phyloP scores from a whole-genome alignment of 257 asterid species.

The Penstemon davidsonii region DNA sequence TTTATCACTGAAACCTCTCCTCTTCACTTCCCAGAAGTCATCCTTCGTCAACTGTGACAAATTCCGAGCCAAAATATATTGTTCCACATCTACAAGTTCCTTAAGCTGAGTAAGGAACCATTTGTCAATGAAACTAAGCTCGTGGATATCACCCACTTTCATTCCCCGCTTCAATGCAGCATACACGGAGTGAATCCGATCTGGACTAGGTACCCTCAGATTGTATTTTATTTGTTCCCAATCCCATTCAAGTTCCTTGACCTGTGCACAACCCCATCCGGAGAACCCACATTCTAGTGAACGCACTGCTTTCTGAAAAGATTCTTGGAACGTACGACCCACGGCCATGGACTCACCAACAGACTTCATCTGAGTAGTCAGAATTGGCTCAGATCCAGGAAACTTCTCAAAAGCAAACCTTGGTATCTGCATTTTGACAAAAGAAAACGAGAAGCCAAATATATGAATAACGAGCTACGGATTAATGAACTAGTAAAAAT shows the following conservation, averaged over 20 bases:
- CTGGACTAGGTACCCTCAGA: conserved; percentile 88
- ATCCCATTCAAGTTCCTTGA: conserved; percentile 90
- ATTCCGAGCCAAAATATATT: conserved; percentile 51
- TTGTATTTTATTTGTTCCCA: conserved; percentile 76
- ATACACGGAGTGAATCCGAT: conserved; percentile 84
- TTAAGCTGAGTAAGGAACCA: conserved; percentile 92
- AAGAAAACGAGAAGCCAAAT: not conserved
- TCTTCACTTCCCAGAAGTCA: conserved; percentile 90
- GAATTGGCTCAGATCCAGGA: conserved; percentile 95
- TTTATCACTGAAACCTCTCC: conserved; percentile 93
- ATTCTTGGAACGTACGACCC: conserved; percentile 96
- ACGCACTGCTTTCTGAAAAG: conserved; percentile 92
- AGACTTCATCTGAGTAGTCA: conserved; percentile 98
- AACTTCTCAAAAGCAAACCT: conserved; percentile 96
- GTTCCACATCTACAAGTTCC: conserved; percentile 91
- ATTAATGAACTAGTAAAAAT: conserved; percentile 10
- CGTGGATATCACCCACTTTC: conserved; percentile 85
- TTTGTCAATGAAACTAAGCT: conserved; percentile 73
- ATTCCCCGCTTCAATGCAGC: conserved; percentile 96
- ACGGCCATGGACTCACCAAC: conserved; percentile 99
- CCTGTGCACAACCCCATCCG: conserved; percentile 91
- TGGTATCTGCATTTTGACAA: conserved; percentile 62
- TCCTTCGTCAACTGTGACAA: conserved; percentile 69
- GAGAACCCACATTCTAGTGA: conserved; percentile 81
- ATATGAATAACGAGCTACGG: not conserved